Evolutionary conservation across 169 alveolate species (phyloP), one percentile per base, ranked within the genome.

Genomic region (Cryptosporidium muris): DNA sequence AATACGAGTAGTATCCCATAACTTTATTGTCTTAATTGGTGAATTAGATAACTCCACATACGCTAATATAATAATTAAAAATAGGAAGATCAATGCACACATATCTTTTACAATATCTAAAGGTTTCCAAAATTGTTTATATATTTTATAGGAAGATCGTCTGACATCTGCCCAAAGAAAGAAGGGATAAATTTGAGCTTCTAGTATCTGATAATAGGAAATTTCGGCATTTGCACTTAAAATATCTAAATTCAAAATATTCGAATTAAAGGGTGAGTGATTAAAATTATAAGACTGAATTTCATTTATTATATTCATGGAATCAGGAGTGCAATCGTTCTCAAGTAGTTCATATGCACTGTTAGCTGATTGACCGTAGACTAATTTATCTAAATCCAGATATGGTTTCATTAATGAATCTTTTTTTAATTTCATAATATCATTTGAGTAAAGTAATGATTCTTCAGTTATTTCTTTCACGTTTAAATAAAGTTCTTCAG

Each of bases 131-230:
- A 74, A 74, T 34, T 74, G 60, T n/a, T 74, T 74, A 51, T 68
- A 74, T 6, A 74, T 74, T 40, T 49, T n/a, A 49, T 74, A 68
- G 45, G 85, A 74, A 2, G 66, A 43, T 43, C 67, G 54, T 34
- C 74, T 74, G 4, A 68, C 54, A 51, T 74, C 85, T 14, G 85
- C 85, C 85, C 85, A 74, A 34, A 74, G 54, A 37, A 74, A 74
- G 47, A 74, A 74, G 5, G 85, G 85, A 60, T 74, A 74, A 4
- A 74, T 58, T 36, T 74, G 85, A 2, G 85, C 85, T 48, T 74
- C 85, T 8, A 74, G 85, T 38, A 74, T 68, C 25, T 74, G 66
- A 40, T 74, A 74, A 51, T 74, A 60, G 11, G 85, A 56, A 1
- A 49, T 16, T 45, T 74, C 85, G 1, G 68, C 11, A 25, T 58